A percentile compares a stretch with the other conserved stretches of the same genome.
phyloP scores from a whole-genome alignment of 1,284 basidiomycete genomes.

The Anthracocystis panici-leucophaei region DNA sequence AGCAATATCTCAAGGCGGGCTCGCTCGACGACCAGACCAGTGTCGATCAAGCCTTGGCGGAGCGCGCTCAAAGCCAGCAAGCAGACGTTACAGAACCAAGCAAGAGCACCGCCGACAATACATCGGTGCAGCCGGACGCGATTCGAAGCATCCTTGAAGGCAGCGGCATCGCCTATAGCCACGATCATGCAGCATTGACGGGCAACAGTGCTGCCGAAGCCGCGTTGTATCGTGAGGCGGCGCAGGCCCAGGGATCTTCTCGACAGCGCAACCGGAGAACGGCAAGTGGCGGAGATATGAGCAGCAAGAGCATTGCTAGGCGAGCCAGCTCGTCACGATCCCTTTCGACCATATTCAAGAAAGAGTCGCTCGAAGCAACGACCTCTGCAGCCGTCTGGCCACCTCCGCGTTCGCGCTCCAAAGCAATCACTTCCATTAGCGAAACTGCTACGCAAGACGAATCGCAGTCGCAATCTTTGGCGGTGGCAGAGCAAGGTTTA shows the following conservation, averaged over 20 bases:
- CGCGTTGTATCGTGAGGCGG: slow-evolving; percentile 18
- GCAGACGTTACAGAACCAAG: slow-evolving; percentile 2
- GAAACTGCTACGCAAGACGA: slow-evolving; percentile 17
- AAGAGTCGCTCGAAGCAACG: not conserved
- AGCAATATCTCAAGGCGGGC: slow-evolving; percentile 26
- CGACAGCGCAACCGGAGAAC: slow-evolving; percentile 6
- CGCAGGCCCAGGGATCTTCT: not conserved
- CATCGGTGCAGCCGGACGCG: slow-evolving; percentile 13
- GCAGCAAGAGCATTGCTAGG: not conserved
- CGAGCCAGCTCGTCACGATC: slow-evolving; percentile 1
- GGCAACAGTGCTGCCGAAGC: slow-evolving; percentile 37
- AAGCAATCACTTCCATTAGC: not conserved
- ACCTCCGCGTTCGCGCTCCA: slow-evolving; percentile 21
- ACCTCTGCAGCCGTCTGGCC: slow-evolving; percentile 22
- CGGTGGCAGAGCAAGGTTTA: slow-evolving; percentile 24
- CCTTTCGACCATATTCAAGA: slow-evolving; percentile 10
- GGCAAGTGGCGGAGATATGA: not conserved
- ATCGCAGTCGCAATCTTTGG: slow-evolving; percentile 19
- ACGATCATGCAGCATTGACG: slow-evolving; percentile 32
- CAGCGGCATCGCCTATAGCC: slow-evolving; percentile 38
- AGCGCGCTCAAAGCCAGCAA: slow-evolving; percentile 21
- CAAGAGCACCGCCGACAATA: not conserved
- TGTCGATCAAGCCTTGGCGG: slow-evolving; percentile 22
- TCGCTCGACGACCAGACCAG: slow-evolving; percentile 18
- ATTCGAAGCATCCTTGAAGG: slow-evolving; percentile 35